phyloP scores from a whole-genome alignment of 1,284 basidiomycete genomes.

The Psilocybe mexicana region DNA sequence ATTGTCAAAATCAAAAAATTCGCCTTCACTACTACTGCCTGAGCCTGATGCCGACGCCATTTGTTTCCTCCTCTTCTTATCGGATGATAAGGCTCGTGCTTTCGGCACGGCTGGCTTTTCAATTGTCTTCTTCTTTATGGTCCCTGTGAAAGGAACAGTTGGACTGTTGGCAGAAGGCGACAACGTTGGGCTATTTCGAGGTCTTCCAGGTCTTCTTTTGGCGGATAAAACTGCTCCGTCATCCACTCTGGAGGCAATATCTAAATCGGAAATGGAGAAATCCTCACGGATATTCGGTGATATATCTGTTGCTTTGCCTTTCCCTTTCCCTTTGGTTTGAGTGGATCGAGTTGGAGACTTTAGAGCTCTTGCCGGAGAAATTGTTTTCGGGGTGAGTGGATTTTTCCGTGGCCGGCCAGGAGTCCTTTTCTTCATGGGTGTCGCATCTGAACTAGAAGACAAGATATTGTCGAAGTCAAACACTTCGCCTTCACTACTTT shows the following conservation, averaged over 20 bases:
- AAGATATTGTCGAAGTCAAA: slow-evolving; percentile 26
- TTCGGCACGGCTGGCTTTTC: background rate
- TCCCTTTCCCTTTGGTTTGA: slow-evolving; percentile 1
- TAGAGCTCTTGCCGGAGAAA: background rate
- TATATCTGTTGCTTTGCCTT: background rate
- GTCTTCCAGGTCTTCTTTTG: slow-evolving; percentile 11
- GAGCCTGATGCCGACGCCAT: background rate
- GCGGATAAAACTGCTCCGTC: slow-evolving; percentile 2
- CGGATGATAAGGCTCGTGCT: background rate
- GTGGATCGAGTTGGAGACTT: background rate
- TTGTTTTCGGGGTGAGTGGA: background rate
- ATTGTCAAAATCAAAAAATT: slow-evolving; percentile 33
- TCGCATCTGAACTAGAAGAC: slow-evolving; percentile 16
- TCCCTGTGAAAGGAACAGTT: background rate
- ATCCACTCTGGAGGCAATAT: slow-evolving; percentile 4
- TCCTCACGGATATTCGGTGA: background rate
- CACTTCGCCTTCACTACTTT: slow-evolving; percentile 24
- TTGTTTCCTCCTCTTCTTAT: background rate
- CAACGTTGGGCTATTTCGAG: slow-evolving; percentile 6
- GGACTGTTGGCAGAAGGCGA: background rate
- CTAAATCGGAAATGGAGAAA: background rate
- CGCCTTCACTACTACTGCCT: slow-evolving; percentile 27
- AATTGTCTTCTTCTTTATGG: background rate
- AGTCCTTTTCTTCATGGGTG: slow-evolving; percentile 6
- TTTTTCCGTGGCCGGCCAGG: background rate